Conservation (phyloP, 805 yeast genomes). For the Debaryomyces castellii region DNA sequence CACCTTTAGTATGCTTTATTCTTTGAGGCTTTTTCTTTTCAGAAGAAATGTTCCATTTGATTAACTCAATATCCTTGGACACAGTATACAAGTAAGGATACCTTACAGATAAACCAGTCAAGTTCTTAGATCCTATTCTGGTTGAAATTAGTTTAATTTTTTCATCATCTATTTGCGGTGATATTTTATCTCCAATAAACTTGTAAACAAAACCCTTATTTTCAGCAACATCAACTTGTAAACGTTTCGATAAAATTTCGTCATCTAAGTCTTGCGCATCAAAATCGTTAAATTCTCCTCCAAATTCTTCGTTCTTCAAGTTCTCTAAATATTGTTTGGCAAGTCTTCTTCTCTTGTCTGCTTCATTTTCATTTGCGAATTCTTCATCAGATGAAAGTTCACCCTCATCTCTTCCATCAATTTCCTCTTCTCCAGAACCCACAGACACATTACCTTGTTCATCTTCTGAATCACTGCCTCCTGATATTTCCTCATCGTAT, state of each 20-base stretch:
- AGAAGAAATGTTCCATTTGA: constrained; percentile 70
- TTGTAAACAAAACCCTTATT: constrained; percentile 80
- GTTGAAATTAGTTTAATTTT: constrained; percentile 39
- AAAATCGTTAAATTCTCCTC: constrained; percentile 49
- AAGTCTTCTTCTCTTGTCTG: constrained; percentile 89
- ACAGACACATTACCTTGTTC: constrained; percentile 41
- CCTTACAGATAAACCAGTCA: constrained; percentile 55
- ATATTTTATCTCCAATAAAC: constrained; percentile 53
- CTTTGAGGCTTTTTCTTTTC: constrained; percentile 58
- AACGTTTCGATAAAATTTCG: constrained; percentile 77
- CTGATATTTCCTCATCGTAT: constrained; percentile 57
- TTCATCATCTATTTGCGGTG: constrained; percentile 36
- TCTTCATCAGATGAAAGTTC: constrained; percentile 67
- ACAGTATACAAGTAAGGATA: constrained; percentile 72
- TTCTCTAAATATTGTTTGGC: constrained; percentile 91
- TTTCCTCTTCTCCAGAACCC: constrained; percentile 36
- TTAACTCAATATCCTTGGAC: constrained; percentile 76
- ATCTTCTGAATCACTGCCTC: constrained; percentile 49
- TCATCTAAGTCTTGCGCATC: constrained; percentile 91
- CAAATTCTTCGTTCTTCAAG: constrained; percentile 56
- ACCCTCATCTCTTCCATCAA: constrained; percentile 40
- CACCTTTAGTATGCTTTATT: constrained; percentile 66
- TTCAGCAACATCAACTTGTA: constrained; percentile 88
- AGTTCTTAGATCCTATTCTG: constrained; percentile 59
- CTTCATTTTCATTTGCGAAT: constrained; percentile 73